Base-by-base conservation (phyloP, 352 stramenopile genomes). In the Phytophthora litchii region DNA sequence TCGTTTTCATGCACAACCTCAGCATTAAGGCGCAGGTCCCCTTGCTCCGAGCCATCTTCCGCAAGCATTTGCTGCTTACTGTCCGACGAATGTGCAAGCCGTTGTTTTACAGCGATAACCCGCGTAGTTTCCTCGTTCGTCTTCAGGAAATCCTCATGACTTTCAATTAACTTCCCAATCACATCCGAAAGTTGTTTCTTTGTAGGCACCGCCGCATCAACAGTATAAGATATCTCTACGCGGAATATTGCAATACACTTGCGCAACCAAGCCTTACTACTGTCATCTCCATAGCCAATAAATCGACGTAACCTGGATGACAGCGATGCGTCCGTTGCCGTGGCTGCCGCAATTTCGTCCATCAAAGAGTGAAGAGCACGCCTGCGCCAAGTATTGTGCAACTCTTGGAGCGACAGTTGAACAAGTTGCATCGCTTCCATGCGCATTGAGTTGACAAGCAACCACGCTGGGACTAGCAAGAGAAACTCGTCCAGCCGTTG, bases 351-450 rank as follows among this genome's bases (percentile, higher is more conserved):
- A 54, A 96, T 90, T 58, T 92, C 82, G 41, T 89, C 69, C 40
- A 92, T 86, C 29, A 99, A 79, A 14, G 93, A 91, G 21, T 88
- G 74, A 52, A 99, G 90, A 9, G 96, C 88, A 42, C 91, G 76
- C 51, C 99, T 99, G 17, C 98, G 88, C 80, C 97, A 99, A 27
- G 98, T 98, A 67, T 99, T 99, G 64, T 95, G 96, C 56, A 99
- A 89, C 60, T 99, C 96, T 66, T 97, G 90, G 36, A 97, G 56
- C 42, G 94, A 99, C 12, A 99, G 78, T 71, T 99, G 92, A n/a
- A 98, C 89, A 38, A 98, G 97, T 68, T 99, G 97, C 86, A 99
- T 98, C 54, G 98, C 98, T 67, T 99, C 98, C 62, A 97, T 99
- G 23, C 97, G 96, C 96, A 99, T 99, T 62, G 97, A 98, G 82